These are phyloP conservation scores for Dendrostoma leiphaemia DNA, from an alignment of 2,329 filamentous ascomycete genomes.

Conservation along the genomic window DNA sequence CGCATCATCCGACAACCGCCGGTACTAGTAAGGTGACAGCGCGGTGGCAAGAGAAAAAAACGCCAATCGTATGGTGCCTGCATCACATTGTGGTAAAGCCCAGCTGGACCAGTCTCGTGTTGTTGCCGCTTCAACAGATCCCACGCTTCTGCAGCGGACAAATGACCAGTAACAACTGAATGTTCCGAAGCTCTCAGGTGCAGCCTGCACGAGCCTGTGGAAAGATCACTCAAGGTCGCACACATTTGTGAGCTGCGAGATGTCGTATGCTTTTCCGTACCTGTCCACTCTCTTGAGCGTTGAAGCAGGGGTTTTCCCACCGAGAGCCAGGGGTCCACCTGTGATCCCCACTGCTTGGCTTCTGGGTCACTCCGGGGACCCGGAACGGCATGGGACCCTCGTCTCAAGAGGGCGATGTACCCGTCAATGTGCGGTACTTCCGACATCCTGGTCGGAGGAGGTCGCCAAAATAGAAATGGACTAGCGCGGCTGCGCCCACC, in stretches of 20 bases:
- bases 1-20: background rate
- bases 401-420: conserved; percentile 19
- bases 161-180: conserved; percentile 10
- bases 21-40: background rate
- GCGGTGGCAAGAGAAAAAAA: conserved; percentile 13
- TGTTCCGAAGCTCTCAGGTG: background rate
- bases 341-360: conserved; percentile 10
- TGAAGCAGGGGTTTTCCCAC: conserved; percentile 7
- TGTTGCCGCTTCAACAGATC: conserved; percentile 6
- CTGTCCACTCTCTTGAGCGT: background rate
- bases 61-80: conserved; percentile 6
- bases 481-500: conserved; percentile 35
- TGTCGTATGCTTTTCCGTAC: conserved; percentile 16
- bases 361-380: conserved; percentile 19
- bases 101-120: conserved; percentile 9
- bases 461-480: conserved; percentile 36
- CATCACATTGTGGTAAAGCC: conserved; percentile 1
- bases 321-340: conserved; percentile 6
- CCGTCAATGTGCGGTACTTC: conserved; percentile 21
- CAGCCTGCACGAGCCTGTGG: conserved; percentile 7
- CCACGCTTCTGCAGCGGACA: conserved; percentile 1
- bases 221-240: conserved; percentile 6
- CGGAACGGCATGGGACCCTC: conserved; percentile 18
- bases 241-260: conserved; percentile 17
- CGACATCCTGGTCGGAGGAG: conserved; percentile 14